Evolutionary conservation across 2,329 filamentous ascomycete species (phyloP), one percentile per base, ranked within the genome.

Genomic region (Sordariomycetes sp.): DNA sequence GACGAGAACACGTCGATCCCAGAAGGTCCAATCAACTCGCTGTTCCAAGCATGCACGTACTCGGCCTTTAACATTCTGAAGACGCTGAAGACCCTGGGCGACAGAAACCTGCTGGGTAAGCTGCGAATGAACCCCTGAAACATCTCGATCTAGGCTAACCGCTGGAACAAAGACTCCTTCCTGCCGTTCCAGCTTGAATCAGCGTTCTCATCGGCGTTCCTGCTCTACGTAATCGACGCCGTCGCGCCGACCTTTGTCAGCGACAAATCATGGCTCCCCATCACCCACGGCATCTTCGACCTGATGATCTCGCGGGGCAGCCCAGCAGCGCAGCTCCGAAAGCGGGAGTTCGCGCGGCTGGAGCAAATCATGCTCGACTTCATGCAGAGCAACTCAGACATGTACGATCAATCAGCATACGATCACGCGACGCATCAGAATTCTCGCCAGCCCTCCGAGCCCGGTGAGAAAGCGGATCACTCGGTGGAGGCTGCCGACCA

Each of bases 41-140:
- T 53, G 6, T 46, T 53, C 26, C 46, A 49, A 19, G 49, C 49
- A 2, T 53, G 49, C 17, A 46, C 52, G 9, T 43, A 46, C 29
- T 53, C 49, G 3, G 49, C 49, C 0, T 47, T 49, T n/a, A 43
- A 45, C 1, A 48, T 52, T 2, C 14, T 53, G 2, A 46, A 42
- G 7, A 51, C 46, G 1, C 40, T 53, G 0, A 44, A 45, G 25
- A 46, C 46, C 8, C 32, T 53, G 2, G 48, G 45, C 7, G 47
- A 53, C 7, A 46, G 54, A 11, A 51, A 55, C 28, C 39, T 55
- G 3, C 39, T 55, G 3, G 25, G 25, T 27, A 8, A 27, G 16
- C 4, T n/a, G n/a, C n/a, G n/a, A 3, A n/a, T 27, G 25, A n/a
- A 4, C 12, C n/a, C 28, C 17, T 15, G n/a, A 30, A 8, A 15